Evolutionary conservation across 2,329 filamentous ascomycete species (phyloP).

Genomic region (Talaromyces funiculosus): DNA sequence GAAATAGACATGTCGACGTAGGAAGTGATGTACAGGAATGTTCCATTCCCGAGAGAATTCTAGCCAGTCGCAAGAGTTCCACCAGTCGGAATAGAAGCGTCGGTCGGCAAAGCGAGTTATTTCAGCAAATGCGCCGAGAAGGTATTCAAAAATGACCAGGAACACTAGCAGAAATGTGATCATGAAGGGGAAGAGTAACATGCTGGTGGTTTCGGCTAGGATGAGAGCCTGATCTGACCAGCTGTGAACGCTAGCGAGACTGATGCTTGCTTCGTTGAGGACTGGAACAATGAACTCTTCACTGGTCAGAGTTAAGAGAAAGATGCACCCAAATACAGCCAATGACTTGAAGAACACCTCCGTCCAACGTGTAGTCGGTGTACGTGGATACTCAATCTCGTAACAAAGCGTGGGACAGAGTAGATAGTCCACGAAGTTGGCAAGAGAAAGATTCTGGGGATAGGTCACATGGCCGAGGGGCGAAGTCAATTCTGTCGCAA

Average conservation of each 20-base stretch:
- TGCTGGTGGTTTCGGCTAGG: conserved; percentile 81
- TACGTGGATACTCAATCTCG: conserved; percentile 91
- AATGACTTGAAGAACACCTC: conserved; percentile 78
- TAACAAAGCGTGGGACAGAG: conserved; percentile 96
- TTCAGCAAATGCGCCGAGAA: conserved; percentile 89
- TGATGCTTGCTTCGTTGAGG: conserved; percentile 63
- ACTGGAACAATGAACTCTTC: conserved; percentile 96
- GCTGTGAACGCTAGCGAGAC: conserved; percentile 45
- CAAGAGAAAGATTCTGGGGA: conserved; percentile 75
- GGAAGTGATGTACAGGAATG: conserved; percentile 92
- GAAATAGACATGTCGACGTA: conserved; percentile 88
- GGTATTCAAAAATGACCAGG: conserved; percentile 96
- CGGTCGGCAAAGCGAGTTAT: conserved; percentile 89
- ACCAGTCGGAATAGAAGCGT: conserved; percentile 80
- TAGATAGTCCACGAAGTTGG: conserved; percentile 80
- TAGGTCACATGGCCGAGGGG: conserved; percentile 86
- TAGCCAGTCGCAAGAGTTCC: conserved; percentile 63
- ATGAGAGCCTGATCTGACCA: conserved; percentile 67
- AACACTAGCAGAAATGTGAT: conserved; percentile 92
- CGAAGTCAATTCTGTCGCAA: conserved; percentile 86
- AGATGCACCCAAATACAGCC: conserved; percentile 93
- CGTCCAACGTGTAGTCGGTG: conserved; percentile 65
- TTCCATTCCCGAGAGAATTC: conserved; percentile 98
- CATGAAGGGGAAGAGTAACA: conserved; percentile 96
- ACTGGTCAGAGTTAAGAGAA: conserved; percentile 81